A percentile compares a stretch with the other conserved stretches of the same genome.
Evolutionary conservation across 345 rosid genomes (phyloP).

Genomic region (Bruguiera gymnorhiza): DNA sequence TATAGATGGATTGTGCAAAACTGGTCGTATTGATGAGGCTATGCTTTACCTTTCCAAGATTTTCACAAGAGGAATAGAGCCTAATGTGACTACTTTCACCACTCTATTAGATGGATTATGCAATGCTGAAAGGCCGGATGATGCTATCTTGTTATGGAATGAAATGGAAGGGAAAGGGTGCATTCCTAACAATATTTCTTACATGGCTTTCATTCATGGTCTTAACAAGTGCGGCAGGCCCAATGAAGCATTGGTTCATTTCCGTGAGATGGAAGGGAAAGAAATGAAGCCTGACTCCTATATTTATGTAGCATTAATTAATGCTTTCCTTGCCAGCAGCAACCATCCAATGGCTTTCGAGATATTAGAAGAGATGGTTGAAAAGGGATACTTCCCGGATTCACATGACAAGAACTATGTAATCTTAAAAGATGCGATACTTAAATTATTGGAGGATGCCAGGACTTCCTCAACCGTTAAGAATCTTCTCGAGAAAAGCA

Average conservation of each 20-base stretch:
- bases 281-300: slow-evolving; percentile 64
- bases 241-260: slow-evolving; percentile 47
- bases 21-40: slow-evolving; percentile 48
- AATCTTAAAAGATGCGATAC: slow-evolving; percentile 42
- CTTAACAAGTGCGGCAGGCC: slow-evolving; percentile 74
- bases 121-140: slow-evolving; percentile 58
- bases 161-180: slow-evolving; percentile 59
- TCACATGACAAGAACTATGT: slow-evolving; percentile 44
- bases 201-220: slow-evolving; percentile 69
- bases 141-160: slow-evolving; percentile 68
- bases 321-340: slow-evolving; percentile 43
- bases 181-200: slow-evolving; percentile 51
- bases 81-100: slow-evolving; percentile 72
- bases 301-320: slow-evolving; percentile 49
- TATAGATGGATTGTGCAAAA: slow-evolving; percentile 86
- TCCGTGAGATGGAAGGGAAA: slow-evolving; percentile 59
- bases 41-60: slow-evolving; percentile 54
- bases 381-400: slow-evolving; percentile 46
- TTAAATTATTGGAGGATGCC: slow-evolving; percentile 48
- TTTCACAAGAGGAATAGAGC: slow-evolving; percentile 48
- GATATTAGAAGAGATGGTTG: slow-evolving; percentile 57
- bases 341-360: slow-evolving; percentile 49
- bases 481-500: slow-evolving; percentile 44
- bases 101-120: slow-evolving; percentile 70
- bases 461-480: slow-evolving; percentile 47